A percentile compares a stretch with the other conserved stretches of the same genome.
Evolutionary conservation across 768 basidiomycete species (phyloP).

Genomic region (Fibroporia radiculosa): DNA sequence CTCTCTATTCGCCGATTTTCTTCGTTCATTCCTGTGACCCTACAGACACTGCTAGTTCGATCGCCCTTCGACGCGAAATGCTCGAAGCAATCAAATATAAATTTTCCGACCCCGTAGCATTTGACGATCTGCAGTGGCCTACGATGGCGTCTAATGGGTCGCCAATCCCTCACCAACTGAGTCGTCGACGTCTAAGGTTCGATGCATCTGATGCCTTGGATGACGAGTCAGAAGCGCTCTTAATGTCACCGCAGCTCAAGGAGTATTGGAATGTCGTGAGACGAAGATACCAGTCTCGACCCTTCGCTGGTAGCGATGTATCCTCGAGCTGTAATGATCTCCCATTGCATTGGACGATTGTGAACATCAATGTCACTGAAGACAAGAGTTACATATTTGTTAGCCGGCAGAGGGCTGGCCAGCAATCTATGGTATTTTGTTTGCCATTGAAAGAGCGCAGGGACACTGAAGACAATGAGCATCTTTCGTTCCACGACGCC

Average conservation of each 20-base stretch:
- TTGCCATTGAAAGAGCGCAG: constrained; percentile 81
- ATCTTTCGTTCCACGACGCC: constrained; percentile 71
- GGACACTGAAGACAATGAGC: constrained; percentile 62
- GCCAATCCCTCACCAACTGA: constrained; percentile 21
- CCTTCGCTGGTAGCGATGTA: constrained; percentile 33
- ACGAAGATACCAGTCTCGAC: constrained; percentile 38
- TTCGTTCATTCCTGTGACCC: neutral
- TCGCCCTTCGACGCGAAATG: constrained; percentile 82
- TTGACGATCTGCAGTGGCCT: constrained; percentile 77
- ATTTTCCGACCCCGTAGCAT: constrained; percentile 32
- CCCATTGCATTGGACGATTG: constrained; percentile 74
- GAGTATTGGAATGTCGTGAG: constrained; percentile 59
- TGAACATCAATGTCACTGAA: constrained; percentile 77
- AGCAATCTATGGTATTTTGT: constrained; percentile 73
- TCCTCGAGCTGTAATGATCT: constrained; percentile 39
- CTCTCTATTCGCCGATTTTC: constrained; percentile 31
- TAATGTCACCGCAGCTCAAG: constrained; percentile 24
- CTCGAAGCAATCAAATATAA: constrained; percentile 75
- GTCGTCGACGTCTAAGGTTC: constrained; percentile 10
- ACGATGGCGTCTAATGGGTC: constrained; percentile 38
- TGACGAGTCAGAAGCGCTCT: constrained; percentile 15
- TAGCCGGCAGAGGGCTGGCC: constrained; percentile 60
- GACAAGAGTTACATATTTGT: constrained; percentile 81
- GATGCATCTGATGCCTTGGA: constrained; percentile 20
- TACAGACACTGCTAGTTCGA: constrained; percentile 64